These are phyloP conservation scores for Penicillium sp. DNA, from an alignment of 2,329 filamentous ascomycete species.

Conservation along the genomic window DNA sequence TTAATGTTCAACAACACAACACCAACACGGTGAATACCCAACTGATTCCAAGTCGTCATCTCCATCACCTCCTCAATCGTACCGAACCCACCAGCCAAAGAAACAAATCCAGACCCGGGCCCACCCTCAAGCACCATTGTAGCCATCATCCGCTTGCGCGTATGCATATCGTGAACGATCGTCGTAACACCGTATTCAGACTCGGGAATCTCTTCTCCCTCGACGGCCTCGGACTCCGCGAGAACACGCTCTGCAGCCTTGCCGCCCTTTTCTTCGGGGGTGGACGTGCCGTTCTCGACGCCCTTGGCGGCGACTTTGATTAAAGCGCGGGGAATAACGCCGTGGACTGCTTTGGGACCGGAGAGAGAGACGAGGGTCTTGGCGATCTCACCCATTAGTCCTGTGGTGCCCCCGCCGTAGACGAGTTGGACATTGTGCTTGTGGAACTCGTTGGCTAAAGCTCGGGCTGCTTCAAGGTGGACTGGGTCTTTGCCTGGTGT, in stretches of 20 bases:
- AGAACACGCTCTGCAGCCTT: constrained; percentile 61
- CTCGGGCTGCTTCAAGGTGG: constrained; percentile 78
- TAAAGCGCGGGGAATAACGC: constrained; percentile 88
- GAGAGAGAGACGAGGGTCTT: constrained; percentile 82
- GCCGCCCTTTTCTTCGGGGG: constrained; percentile 23
- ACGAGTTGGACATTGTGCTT: constrained; percentile 80
- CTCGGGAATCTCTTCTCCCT: constrained; percentile 40
- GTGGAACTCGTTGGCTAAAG: constrained; percentile 76
- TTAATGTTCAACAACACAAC: constrained; percentile 86
- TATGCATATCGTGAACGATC: constrained; percentile 94
- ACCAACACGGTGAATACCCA: constrained; percentile 84
- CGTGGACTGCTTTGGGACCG: constrained; percentile 83
- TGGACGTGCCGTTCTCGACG: constrained; percentile 32
- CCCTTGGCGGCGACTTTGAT: constrained; percentile 69
- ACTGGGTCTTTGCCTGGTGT: constrained; percentile 72
- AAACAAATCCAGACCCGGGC: constrained; percentile 85
- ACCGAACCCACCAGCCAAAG: constrained; percentile 86
- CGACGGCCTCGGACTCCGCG: constrained; percentile 54
- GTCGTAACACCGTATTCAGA: constrained; percentile 78
- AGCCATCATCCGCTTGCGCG: constrained; percentile 92
- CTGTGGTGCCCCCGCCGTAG: constrained; percentile 92
- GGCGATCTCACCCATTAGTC: constrained; percentile 94
- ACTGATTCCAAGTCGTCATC: constrained; percentile 91
- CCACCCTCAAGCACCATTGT: constrained; percentile 81
- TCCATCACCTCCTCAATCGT: constrained; percentile 97